Evolutionary conservation across 164 flowering plant genomes (phyloP).

Genomic region (Pachysandra terminalis): DNA sequence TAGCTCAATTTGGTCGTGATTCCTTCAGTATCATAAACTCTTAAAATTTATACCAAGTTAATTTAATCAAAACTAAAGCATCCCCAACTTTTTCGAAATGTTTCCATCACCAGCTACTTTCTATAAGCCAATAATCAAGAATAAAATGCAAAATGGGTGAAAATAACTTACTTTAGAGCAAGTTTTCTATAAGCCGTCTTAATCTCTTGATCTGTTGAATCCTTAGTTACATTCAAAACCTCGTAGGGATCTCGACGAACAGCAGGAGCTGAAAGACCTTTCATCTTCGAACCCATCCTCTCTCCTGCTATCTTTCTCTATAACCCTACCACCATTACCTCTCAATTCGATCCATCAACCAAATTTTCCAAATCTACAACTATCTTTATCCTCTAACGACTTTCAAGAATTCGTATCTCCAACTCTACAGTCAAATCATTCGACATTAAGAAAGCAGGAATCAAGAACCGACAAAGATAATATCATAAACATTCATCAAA

Average conservation of each 20-base stretch:
- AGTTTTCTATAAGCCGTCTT: slow-evolving; percentile 90
- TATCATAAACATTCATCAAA: not conserved
- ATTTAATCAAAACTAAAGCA: not conserved
- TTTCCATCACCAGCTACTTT: not conserved
- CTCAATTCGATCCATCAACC: not conserved
- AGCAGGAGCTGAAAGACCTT: slow-evolving; percentile 63
- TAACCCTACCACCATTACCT: not conserved
- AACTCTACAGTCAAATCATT: not conserved
- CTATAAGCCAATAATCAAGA: not conserved
- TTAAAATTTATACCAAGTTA: not conserved
- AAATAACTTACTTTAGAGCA: slow-evolving; percentile 74
- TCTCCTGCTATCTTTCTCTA: slow-evolving; percentile 7
- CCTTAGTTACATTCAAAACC: slow-evolving; percentile 71
- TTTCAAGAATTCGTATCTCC: not conserved
- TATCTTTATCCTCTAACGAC: too few species aligned
- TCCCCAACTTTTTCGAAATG: not conserved
- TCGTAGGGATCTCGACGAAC: slow-evolving; percentile 90
- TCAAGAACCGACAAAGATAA: not conserved
- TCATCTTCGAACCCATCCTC: slow-evolving; percentile 49
- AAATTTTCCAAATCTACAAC: not conserved
- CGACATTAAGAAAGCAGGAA: not conserved
- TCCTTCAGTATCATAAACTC: not conserved
- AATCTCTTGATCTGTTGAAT: slow-evolving; percentile 89
- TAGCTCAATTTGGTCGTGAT: not conserved
- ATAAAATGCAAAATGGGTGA: not conserved